These are phyloP conservation scores for Candida glucosophila DNA, from an alignment of 1,139 yeast genomes.

Conservation along the genomic window DNA sequence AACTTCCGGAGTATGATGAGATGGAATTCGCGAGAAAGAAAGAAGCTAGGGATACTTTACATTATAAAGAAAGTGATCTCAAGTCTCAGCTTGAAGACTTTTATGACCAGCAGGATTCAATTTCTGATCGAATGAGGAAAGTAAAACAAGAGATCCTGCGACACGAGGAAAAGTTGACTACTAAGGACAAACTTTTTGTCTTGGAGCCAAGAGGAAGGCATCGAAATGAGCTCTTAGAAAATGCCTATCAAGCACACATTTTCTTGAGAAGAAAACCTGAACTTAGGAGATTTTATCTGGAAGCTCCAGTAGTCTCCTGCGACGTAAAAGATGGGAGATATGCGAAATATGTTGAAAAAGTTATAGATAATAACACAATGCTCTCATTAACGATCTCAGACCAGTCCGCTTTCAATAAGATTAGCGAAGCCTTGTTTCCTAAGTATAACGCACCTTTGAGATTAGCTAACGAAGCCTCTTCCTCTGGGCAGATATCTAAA, in stretches of 20 bases:
- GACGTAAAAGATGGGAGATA: slow-evolving; percentile 39
- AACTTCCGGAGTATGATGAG: slow-evolving; percentile 11
- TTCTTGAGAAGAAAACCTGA: slow-evolving; percentile 19
- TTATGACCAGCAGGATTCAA: slow-evolving; percentile 13
- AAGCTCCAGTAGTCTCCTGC: slow-evolving; percentile 72
- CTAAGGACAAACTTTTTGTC: slow-evolving; percentile 45
- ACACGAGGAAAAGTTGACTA: slow-evolving; percentile 22
- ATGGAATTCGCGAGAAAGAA: slow-evolving; percentile 9
- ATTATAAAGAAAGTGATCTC: slow-evolving; percentile 8
- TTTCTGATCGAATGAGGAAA: slow-evolving; percentile 12
- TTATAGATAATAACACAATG: slow-evolving; percentile 46
- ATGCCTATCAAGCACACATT: slow-evolving; percentile 23
- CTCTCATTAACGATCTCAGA: slow-evolving; percentile 38
- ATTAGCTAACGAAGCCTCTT: slow-evolving; percentile 10
- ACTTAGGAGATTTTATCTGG: slow-evolving; percentile 41
- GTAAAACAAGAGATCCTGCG: slow-evolving; percentile 10
- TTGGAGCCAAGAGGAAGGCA: slow-evolving; percentile 21
- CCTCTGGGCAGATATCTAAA: slow-evolving; percentile 6
- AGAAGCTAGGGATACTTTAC: slow-evolving; percentile 8
- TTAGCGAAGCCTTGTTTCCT: slow-evolving; percentile 22
- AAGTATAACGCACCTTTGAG: slow-evolving; percentile 30
- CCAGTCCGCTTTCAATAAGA: slow-evolving; percentile 18
- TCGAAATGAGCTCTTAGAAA: slow-evolving; percentile 19
- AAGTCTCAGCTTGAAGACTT: slow-evolving; percentile 10
- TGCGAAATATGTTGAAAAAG: slow-evolving; percentile 51